Conservation (phyloP, 2,329 filamentous ascomycete species). For the Cercospora janseana region DNA sequence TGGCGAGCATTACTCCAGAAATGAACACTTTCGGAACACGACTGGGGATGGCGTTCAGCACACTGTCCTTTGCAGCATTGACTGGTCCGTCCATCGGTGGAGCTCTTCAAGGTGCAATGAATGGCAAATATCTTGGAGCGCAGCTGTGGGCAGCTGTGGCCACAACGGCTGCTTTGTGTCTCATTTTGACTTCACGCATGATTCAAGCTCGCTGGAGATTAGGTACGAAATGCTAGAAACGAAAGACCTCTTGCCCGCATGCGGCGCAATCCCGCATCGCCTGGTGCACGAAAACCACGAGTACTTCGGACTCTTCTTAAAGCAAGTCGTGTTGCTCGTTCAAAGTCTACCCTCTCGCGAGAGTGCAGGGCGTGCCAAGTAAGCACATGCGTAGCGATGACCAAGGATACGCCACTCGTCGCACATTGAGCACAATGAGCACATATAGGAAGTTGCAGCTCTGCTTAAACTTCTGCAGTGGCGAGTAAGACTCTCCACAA, state of each 20-base stretch:
- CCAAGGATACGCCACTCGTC: background rate
- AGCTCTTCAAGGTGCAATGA: slow-evolving; percentile 43
- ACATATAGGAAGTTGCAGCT: no score
- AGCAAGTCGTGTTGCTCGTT: background rate
- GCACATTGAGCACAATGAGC: no score
- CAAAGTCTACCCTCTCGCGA: background rate
- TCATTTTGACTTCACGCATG: slow-evolving; percentile 30
- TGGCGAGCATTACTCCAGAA: slow-evolving; percentile 47
- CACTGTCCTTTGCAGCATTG: slow-evolving; percentile 46
- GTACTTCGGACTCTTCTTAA: background rate
- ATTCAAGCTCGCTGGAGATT: slow-evolving; percentile 28
- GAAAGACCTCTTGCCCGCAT: background rate
- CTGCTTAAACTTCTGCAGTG: no score
- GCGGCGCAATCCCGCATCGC: background rate
- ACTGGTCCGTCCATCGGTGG: slow-evolving; percentile 51
- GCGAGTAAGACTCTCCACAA: background rate
- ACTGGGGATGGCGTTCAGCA: slow-evolving; percentile 49
- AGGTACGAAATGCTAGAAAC: slow-evolving; percentile 6
- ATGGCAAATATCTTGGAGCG: slow-evolving; percentile 44
- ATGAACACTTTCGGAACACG: slow-evolving; percentile 48
- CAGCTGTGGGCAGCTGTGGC: slow-evolving; percentile 44
- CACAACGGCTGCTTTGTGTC: slow-evolving; percentile 19
- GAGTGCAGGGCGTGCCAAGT: background rate
- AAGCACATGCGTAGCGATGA: background rate
- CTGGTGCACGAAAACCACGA: background rate